Evolutionary conservation across 306 rosid genomes (phyloP).

Genomic region (Myrica gale): DNA sequence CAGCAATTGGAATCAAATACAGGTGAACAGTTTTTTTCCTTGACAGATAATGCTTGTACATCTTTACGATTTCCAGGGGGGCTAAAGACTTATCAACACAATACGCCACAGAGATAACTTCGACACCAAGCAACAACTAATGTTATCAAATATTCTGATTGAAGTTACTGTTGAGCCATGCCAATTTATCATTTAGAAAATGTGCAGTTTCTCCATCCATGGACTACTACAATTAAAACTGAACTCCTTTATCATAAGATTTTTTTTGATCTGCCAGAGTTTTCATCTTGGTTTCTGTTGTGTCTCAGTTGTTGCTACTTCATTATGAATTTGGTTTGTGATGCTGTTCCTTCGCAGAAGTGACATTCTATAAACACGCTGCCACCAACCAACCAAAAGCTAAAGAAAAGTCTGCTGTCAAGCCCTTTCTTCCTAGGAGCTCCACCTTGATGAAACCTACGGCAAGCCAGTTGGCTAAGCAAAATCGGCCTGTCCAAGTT

Average conservation of each 20-base stretch:
- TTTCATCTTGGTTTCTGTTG: background rate
- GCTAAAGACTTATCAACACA: background rate
- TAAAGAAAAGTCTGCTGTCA: constrained; percentile 40
- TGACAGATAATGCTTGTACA: constrained; percentile 12
- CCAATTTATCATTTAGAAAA: constrained; percentile 4
- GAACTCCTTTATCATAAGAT: background rate
- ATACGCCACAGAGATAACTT: constrained; percentile 6
- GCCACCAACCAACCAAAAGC: constrained; percentile 30
- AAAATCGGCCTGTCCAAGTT: constrained; percentile 42
- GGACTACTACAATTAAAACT: constrained; percentile 12
- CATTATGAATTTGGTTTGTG: background rate
- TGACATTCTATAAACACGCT: constrained; percentile 45
- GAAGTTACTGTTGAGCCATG: background rate
- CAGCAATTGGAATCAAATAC: constrained; percentile 45
- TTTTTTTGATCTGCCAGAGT: background rate
- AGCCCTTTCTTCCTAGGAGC: constrained; percentile 42
- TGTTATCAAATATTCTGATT: constrained; percentile 5
- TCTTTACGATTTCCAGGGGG: background rate
- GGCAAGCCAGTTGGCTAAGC: constrained; percentile 93
- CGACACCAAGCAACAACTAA: constrained; percentile 15
- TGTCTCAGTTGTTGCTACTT: background rate
- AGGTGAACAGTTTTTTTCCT: constrained; percentile 44
- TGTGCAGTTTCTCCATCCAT: constrained; percentile 14
- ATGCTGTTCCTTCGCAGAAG: constrained; percentile 41
- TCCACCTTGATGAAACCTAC: constrained; percentile 95